Evolutionary conservation across 1,284 basidiomycete species (phyloP), one percentile per base, ranked within the genome.

Genomic region (Rhodotorula glutinis): DNA sequence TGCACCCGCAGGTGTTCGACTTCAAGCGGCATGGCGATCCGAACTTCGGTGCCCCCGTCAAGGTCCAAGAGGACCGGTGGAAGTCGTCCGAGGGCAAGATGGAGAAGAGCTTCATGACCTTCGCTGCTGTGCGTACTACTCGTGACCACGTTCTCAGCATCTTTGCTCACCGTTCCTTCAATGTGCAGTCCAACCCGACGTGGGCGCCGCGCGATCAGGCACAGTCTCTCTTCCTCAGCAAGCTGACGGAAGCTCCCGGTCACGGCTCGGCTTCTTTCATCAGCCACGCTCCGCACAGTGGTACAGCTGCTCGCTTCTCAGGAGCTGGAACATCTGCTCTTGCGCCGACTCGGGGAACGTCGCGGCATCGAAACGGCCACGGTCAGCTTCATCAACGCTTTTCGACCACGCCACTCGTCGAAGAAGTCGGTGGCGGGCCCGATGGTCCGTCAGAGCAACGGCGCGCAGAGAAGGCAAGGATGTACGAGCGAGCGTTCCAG

Each of bases 71-170:
- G 44, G 40, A 29, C 10, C 84, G 86, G 60, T 86, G 89, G 81
- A 82, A 89, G 72, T 90, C 89, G 10, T 90, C 90, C 73, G 90
- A 94, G 73, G 90, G 91, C 62, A 96, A 98, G 83, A 97, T 98
- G 92, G 95, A 98, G 82, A 94, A 98, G 82, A 90, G 88, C 75
- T 92, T 98, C 80, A 81, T 98, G 46, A 93, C 92, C 76, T 98
- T 98, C 30, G 73, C 74, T 0, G 69, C 70, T 1, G 73, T 73
- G 23, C 27, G 69, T 58, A 29, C 30, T 52, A 0, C 23, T 21
- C 53, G 47, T 54, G 38, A 29, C 3, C 27, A 17, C 19, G 40
- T 8, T 38, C 3, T 41, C n/a, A 9, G 25, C 49, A 21, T 16
- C 25, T 29, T 11, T 10, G 14, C 27, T 46, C 29, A 29, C 11